A percentile compares a stretch with the other conserved stretches of the same genome.
These are phyloP conservation scores for Nannochloris sp. DNA, from an alignment of 139 green algal species.

Conservation along the genomic window DNA sequence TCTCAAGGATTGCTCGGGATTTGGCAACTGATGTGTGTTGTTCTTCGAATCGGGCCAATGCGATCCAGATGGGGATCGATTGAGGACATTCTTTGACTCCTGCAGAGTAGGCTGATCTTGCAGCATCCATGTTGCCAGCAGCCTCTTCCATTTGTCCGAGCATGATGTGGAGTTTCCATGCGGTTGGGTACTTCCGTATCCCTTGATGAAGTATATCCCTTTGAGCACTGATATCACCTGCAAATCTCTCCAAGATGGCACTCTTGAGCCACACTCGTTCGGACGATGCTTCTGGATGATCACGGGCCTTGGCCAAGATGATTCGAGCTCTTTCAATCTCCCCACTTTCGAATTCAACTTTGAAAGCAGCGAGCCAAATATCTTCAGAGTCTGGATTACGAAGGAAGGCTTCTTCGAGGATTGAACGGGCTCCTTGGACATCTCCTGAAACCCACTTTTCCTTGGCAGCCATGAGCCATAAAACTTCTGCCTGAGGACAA, in stretches of 20 bases:
- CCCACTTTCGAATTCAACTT: slow-evolving; percentile 96
- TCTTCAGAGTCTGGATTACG: slow-evolving; percentile 87
- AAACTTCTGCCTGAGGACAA: slow-evolving; percentile 84
- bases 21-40: slow-evolving; percentile 45
- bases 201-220: slow-evolving; percentile 52
- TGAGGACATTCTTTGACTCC: slow-evolving; percentile 51
- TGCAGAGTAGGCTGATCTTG: slow-evolving; percentile 26
- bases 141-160: slow-evolving; percentile 83
- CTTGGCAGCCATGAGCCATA: slow-evolving; percentile 98
- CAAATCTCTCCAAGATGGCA: slow-evolving; percentile 86
- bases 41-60: slow-evolving; percentile 73
- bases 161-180: slow-evolving; percentile 93
- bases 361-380: slow-evolving; percentile 97
- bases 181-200: slow-evolving; percentile 58
- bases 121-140: slow-evolving; percentile 28
- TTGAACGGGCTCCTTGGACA: slow-evolving; percentile 58
- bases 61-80: slow-evolving; percentile 63
- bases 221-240: slow-evolving; percentile 55
- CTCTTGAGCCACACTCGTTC: slow-evolving; percentile 96
- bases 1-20: slow-evolving; percentile 40
- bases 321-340: slow-evolving; percentile 66
- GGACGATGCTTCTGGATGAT: slow-evolving; percentile 48
- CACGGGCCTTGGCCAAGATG: slow-evolving; percentile 65
- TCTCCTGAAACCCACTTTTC: slow-evolving; percentile 84
- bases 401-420: slow-evolving; percentile 75